Percentiles rank a stretch among this genome's conserved stretches.
Evolutionary conservation across 2,329 filamentous ascomycete species (phyloP).

Genomic region (Penicillium concentricum): DNA sequence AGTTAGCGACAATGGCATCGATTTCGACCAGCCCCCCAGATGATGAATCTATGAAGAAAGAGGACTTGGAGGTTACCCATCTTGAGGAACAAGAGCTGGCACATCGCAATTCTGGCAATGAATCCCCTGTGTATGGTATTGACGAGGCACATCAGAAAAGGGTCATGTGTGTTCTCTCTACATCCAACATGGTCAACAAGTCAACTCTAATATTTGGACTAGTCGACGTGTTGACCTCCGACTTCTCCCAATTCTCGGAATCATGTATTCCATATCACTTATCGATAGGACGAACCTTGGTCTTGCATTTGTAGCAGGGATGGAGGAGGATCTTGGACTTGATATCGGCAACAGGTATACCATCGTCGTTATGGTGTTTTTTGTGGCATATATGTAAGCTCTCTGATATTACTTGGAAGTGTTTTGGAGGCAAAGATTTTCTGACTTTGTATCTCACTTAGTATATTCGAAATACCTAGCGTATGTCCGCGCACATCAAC

Average conservation of each 20-base stretch:
- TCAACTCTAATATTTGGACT: not conserved
- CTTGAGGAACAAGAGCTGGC: not conserved
- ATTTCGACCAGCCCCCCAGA: not conserved
- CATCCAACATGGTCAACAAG: not conserved
- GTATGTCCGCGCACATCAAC: not conserved
- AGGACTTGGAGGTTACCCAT: not conserved
- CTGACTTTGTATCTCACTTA: not conserved
- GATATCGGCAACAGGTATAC: slow-evolving; percentile 27
- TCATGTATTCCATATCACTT: slow-evolving; percentile 40
- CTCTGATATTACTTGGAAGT: not conserved
- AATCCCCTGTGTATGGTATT: not conserved
- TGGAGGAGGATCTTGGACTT: slow-evolving; percentile 28
- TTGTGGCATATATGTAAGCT: slow-evolving; percentile 27
- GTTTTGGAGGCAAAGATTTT: not conserved
- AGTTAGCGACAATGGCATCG: not conserved
- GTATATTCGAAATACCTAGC: slow-evolving; percentile 1
- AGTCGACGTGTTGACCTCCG: slow-evolving; percentile 32
- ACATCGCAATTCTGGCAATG: not conserved
- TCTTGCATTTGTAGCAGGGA: slow-evolving; percentile 31
- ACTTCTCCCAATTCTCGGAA: slow-evolving; percentile 41
- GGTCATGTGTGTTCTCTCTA: not conserved
- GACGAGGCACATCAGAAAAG: not conserved
- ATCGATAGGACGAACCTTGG: slow-evolving; percentile 43
- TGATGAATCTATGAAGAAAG: not conserved
- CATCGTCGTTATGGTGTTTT: slow-evolving; percentile 30